A percentile compares a stretch with the other conserved stretches of the same genome.
Conservation (phyloP, 129 eudicot genomes). For the Ambrosia artemisiifolia region DNA sequence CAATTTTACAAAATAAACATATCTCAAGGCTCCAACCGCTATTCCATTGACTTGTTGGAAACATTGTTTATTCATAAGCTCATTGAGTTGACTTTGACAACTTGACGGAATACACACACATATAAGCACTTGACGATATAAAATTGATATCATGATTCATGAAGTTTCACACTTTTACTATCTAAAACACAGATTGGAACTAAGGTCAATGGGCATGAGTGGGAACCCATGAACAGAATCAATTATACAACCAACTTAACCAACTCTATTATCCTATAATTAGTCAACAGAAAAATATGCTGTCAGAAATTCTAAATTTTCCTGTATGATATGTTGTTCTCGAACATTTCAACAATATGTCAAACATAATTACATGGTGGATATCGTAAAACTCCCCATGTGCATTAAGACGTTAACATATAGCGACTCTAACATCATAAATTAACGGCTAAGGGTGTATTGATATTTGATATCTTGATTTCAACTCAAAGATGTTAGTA, state of each 20-base stretch:
- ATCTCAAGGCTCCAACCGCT: conserved; percentile 22
- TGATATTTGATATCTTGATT: conserved; percentile 14
- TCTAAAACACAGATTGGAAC: neutral
- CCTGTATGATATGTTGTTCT: neutral
- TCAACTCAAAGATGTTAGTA: conserved; percentile 16
- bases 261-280: conserved; percentile 7
- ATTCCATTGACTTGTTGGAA: conserved; percentile 16
- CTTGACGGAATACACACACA: conserved; percentile 19
- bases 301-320: conserved; percentile 3
- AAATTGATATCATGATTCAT: neutral
- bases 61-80: conserved; percentile 20
- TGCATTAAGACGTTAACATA: conserved; percentile 9
- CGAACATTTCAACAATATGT: conserved; percentile 10
- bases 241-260: neutral
- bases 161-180: conserved; percentile 13
- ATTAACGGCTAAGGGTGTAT: neutral
- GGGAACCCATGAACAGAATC: conserved; percentile 34
- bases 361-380: neutral
- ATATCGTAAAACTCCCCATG: conserved; percentile 3
- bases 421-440: neutral
- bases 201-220: conserved; percentile 27
- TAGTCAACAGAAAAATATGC: conserved; percentile 3
- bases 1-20: conserved; percentile 15
- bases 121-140: conserved; percentile 7
- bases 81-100: conserved; percentile 38